phyloP scores from a whole-genome alignment of 2,329 filamentous ascomycete species.

The Clarireedia paspali region DNA sequence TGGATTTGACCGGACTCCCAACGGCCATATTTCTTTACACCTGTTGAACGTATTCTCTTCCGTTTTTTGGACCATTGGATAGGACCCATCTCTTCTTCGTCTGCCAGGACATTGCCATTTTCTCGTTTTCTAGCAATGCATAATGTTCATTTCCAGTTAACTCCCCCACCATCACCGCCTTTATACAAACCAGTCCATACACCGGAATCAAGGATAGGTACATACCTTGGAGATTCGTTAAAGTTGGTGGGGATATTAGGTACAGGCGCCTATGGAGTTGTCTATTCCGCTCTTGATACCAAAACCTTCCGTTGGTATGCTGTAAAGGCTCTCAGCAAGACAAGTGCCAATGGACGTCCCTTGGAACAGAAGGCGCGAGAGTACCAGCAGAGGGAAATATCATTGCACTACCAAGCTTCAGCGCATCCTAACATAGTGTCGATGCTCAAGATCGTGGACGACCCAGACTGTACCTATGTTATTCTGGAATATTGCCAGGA shows the following conservation, averaged over 20 bases:
- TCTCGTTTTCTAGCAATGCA: conserved; percentile 7
- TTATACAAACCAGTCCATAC: conserved; percentile 27
- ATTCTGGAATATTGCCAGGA: conserved; percentile 96
- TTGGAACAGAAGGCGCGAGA: conserved; percentile 79
- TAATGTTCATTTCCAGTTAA: conserved; percentile 8
- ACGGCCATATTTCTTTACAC: conserved; percentile 2
- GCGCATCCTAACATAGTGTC: conserved; percentile 90
- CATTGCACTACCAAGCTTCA: conserved; percentile 82
- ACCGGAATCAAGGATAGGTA: conserved; percentile 81
- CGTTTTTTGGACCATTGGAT: conserved; percentile 5
- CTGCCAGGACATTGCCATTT: conserved; percentile 2
- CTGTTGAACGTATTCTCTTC: conserved; percentile 2
- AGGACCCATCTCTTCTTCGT: neutral
- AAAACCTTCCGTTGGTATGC: conserved; percentile 65
- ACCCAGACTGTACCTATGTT: conserved; percentile 87
- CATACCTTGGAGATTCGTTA: conserved; percentile 59
- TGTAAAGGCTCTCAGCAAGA: conserved; percentile 94
- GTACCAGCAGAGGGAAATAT: conserved; percentile 91
- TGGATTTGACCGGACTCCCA: neutral
- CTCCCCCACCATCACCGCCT: conserved; percentile 16
- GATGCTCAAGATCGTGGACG: conserved; percentile 87
- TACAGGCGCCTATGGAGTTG: conserved; percentile 91
- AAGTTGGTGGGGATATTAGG: conserved; percentile 81
- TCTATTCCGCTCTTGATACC: conserved; percentile 86
- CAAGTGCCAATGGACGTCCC: conserved; percentile 59